Evolutionary conservation across 495 filamentous ascomycete species (phyloP).

Genomic region (Trichodelitschia bisporula): DNA sequence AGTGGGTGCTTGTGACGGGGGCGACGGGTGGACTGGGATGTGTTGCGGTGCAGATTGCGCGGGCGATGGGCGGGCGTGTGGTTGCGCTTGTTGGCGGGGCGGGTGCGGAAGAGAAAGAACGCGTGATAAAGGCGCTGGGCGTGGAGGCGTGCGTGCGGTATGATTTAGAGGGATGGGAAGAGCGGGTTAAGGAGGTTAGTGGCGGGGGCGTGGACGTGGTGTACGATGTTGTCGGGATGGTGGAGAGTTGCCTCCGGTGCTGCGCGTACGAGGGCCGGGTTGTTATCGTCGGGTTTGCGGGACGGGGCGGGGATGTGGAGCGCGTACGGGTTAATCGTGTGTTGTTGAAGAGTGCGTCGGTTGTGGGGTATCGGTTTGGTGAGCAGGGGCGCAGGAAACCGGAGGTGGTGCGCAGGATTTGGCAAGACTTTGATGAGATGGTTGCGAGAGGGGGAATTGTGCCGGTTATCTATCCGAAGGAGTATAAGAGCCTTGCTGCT

Average conservation of each 20-base stretch:
- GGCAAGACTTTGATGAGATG: constrained; percentile 15
- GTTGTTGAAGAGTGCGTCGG: constrained; percentile 10
- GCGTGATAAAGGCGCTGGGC: constrained; percentile 14
- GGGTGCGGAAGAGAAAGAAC: constrained; percentile 6
- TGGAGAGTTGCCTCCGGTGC: constrained; percentile 9
- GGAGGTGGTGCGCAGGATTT: constrained; percentile 8
- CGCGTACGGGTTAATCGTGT: constrained; percentile 13
- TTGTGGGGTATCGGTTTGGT: constrained; percentile 17
- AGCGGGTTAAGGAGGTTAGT: constrained; percentile 4
- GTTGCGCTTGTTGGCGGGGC: constrained; percentile 5
- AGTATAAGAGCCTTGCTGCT: constrained; percentile 10
- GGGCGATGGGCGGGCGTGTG: constrained; percentile 5
- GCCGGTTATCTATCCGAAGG: constrained; percentile 11
- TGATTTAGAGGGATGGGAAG: constrained; percentile 6
- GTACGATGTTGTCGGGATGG: constrained; percentile 8
- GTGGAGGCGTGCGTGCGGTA: constrained; percentile 3
- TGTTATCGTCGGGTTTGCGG: constrained; percentile 15
- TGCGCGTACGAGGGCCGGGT: constrained; percentile 11
- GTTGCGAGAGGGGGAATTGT: constrained; percentile 10
- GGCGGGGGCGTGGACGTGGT: constrained; percentile 9
- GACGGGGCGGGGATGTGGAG: constrained; percentile 15
- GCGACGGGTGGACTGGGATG: constrained; percentile 1
- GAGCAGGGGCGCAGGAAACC: constrained; percentile 14
- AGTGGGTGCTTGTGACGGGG: constrained; percentile 1
- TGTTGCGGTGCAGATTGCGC: constrained; percentile 2